These are phyloP conservation scores for Corchorus olitorius DNA, from an alignment of 345 rosid species.

Conservation along the genomic window DNA sequence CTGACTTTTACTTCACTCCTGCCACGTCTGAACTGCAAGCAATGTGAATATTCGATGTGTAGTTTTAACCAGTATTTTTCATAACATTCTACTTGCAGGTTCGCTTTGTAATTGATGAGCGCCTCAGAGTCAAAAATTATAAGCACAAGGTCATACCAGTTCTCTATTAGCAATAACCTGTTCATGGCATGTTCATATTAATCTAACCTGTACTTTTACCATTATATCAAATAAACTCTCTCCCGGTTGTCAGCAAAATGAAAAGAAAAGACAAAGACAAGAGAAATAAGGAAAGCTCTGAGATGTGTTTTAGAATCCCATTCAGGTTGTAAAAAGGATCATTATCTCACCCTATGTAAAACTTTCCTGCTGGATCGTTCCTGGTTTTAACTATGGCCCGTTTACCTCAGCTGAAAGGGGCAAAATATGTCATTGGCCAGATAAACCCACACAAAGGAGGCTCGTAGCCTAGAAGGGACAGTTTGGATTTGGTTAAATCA, in stretches of 20 bases:
- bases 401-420: not conserved
- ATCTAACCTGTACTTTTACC: not conserved
- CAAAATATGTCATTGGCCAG: not conserved
- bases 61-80: constrained; percentile 4
- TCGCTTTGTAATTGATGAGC: constrained; percentile 84
- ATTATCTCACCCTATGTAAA: not conserved
- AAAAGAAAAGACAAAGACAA: not conserved
- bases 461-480: not conserved
- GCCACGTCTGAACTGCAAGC: not conserved
- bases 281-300: not conserved
- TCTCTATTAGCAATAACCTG: constrained; percentile 10
- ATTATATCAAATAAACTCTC: not conserved
- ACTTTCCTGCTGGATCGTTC: not conserved
- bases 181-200: not conserved
- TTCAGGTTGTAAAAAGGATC: not conserved
- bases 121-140: constrained; percentile 65
- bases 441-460: not conserved
- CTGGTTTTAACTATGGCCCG: not conserved
- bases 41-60: not conserved
- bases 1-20: not conserved
- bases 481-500: not conserved
- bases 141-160: constrained; percentile 72
- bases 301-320: not conserved
- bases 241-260: not conserved
- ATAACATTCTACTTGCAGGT: constrained; percentile 48